These are phyloP conservation scores for Pseudocercospora pini-densiflorae DNA, from an alignment of 2,329 filamentous ascomycete species.

Conservation along the genomic window DNA sequence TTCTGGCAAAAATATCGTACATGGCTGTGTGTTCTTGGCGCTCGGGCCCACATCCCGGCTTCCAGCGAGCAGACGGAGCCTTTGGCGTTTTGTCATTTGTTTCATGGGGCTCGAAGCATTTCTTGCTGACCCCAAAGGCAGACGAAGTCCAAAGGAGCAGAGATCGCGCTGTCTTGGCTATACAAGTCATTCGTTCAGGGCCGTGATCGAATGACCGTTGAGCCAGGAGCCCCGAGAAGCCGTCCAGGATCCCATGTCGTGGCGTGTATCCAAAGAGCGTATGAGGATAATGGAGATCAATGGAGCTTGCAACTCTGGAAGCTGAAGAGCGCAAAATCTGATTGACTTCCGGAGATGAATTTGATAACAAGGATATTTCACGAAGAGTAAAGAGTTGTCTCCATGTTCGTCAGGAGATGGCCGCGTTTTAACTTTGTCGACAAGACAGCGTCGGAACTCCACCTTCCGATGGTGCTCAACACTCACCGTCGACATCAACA, in stretches of 20 bases:
- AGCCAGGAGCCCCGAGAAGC: too few relatives aligned
- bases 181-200: background rate
- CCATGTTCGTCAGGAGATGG: too few relatives aligned
- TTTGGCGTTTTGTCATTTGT: background rate
- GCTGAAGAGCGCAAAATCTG: too few relatives aligned
- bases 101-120: background rate
- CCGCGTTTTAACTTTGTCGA: background rate
- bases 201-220: background rate
- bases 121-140: too few relatives aligned
- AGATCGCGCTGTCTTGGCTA: too few relatives aligned
- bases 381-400: too few relatives aligned
- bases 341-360: too few relatives aligned
- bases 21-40: background rate
- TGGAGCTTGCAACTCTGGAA: too few relatives aligned
- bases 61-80: background rate
- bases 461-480: background rate
- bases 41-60: background rate
- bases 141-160: background rate
- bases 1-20: background rate
- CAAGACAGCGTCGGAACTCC: background rate
- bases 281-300: too few relatives aligned
- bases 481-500: background rate
- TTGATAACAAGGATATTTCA: too few relatives aligned
- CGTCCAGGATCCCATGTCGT: background rate
- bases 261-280: too few relatives aligned